Evolutionary conservation across 768 basidiomycete species (phyloP), one percentile per base, ranked within the genome.

Genomic region (Boletus edulis): DNA sequence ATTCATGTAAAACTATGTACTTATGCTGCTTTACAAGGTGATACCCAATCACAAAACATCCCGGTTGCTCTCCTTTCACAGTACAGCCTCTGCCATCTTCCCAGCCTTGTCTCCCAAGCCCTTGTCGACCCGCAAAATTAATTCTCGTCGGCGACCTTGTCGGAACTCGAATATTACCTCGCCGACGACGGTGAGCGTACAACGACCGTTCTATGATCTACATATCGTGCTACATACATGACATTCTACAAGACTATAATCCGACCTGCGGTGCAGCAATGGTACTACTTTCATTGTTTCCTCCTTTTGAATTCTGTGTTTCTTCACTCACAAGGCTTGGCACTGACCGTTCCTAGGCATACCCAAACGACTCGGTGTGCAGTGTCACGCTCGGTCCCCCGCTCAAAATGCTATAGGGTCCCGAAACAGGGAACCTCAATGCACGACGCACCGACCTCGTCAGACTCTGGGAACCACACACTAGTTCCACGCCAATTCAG

Each of bases 381-480:
- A 77, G 48, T 0, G 71, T 66, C 24, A 77, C 71, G 52, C 69
- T 75, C n/a, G 76, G 68, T 3, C 72, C 72, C 6, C 75, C 76
- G 3, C 45, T 62, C 57, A 76, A 47, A 3, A 74, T 41, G 13
- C 55, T 64, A 6, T 8, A 31, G 18, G 58, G 60, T 13, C 69
- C 66, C 17, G 67, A 66, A 13, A 75, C 64, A 11, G 75, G 73
- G 12, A 67, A 62, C 11, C 76, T 69, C 49, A 84, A 49, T 2
- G 76, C 76, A 0, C 57, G 50, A 4, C 77, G 73, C 18, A 78
- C 80, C 1, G 70, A 62, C 31, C 67, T 59, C 1, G 75, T 66
- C 12, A 83, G 55, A 4, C 68, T 66, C 22, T 71, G 69, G 0
- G 79, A 74, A 4, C 82, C 82, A 46, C 82, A 84, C 0, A 82